Conservation (phyloP, 371 early-diverging fungal genomes). For the Mucor plumbeus region DNA sequence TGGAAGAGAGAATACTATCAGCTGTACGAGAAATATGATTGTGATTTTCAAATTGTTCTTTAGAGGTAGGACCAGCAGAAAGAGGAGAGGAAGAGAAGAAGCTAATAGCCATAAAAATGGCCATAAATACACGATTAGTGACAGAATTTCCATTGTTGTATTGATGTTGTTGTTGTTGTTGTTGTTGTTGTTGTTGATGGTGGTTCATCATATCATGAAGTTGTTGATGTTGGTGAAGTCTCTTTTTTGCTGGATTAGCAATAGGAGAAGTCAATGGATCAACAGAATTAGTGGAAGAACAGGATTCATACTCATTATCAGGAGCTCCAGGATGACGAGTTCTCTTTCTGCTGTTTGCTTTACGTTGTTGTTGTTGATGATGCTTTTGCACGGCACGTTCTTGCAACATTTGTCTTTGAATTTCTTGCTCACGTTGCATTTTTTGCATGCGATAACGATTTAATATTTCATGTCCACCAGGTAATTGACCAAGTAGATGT, state of each 20-base stretch:
- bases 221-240: not conserved
- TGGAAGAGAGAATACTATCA: constrained; percentile 10
- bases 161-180: not conserved
- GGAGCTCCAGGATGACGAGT: constrained; percentile 8
- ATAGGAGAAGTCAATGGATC: constrained; percentile 13
- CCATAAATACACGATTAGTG: constrained; percentile 54
- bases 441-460: constrained; percentile 38
- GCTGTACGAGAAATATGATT: constrained; percentile 49
- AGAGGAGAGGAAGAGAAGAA: constrained; percentile 54
- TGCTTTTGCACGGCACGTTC: constrained; percentile 35
- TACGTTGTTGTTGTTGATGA: constrained; percentile 35
- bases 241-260: not conserved
- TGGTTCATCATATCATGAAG: not conserved
- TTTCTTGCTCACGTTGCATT: constrained; percentile 41
- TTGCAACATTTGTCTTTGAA: constrained; percentile 28
- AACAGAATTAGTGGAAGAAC: constrained; percentile 15
- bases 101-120: constrained; percentile 49
- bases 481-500: constrained; percentile 54
- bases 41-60: constrained; percentile 47
- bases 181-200: no score
- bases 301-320: constrained; percentile 26
- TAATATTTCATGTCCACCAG: constrained; percentile 60
- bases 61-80: constrained; percentile 39
- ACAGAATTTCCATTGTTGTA: not conserved
- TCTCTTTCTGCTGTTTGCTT: constrained; percentile 27